A percentile compares a stretch with the other conserved stretches of the same genome.
These are phyloP conservation scores for Trichosanthes cucumerina DNA, from an alignment of 306 rosid genomes.

Conservation along the genomic window DNA sequence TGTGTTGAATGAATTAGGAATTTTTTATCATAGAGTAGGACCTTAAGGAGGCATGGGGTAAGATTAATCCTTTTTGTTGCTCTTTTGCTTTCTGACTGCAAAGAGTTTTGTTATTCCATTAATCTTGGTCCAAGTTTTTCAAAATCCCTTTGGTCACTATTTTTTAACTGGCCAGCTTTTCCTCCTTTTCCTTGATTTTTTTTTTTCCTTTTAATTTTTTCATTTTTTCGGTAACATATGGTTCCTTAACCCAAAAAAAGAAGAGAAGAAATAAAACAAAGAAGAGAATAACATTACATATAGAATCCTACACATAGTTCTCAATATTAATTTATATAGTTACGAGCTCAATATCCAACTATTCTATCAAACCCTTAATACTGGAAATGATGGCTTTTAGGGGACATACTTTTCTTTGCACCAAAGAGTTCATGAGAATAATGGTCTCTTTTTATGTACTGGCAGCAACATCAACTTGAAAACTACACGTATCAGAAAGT, in stretches of 20 bases:
- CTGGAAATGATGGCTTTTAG: background rate
- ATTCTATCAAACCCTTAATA: background rate
- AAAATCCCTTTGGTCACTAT: background rate
- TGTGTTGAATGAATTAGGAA: background rate
- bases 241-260: background rate
- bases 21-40: background rate
- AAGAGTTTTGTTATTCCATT: background rate
- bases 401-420: background rate
- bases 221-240: background rate
- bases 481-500: slow-evolving; percentile 40
- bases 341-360: background rate
- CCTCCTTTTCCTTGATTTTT: background rate
- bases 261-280: background rate
- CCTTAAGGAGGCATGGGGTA: background rate
- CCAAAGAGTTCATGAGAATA: background rate
- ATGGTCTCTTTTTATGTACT: slow-evolving; percentile 17
- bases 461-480: slow-evolving; percentile 53
- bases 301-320: background rate
- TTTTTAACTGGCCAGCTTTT: background rate
- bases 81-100: background rate
- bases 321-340: background rate
- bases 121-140: background rate
- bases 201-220: no score
- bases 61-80: background rate
- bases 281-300: background rate